Base-by-base conservation (phyloP, 2,329 filamentous ascomycete genomes). In the Curvularia lunata region DNA sequence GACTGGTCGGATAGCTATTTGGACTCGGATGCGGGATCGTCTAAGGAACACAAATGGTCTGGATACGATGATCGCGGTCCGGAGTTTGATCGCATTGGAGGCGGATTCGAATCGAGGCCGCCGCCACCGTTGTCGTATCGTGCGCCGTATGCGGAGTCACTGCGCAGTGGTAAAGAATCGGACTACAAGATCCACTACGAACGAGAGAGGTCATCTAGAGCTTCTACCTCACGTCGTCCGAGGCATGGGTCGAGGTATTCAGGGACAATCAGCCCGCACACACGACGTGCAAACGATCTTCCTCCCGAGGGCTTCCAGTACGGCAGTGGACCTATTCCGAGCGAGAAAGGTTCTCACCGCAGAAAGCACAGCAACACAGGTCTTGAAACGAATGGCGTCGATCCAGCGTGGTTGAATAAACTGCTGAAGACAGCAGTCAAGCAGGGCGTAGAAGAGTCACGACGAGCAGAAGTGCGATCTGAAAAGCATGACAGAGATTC, bases 301-400 rank as follows among this genome's bases (percentile, higher is more conserved):
- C 56, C 64, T 32, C 41, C 57, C 16, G 37, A 56, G 4, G 64
- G 57, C 4, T 62, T 66, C n/a, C 64, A 69, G 23, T 74, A 74
- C 16, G 72, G 71, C 13, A 66, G 62, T 28, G 69, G 71, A 9
- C 70, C 71, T 16, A 61, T 74, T 23, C 71, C 66, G 1, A 41
- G 50, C 1, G 56, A 41, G 25, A 47, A 53, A n/a, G 40, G 19
- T 51, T 53, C 54, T n/a, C 42, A 58, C 25, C 30, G 30, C 1
- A 25, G 27, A 3, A 21, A 41, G 13, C 23, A 41, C 1, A 42
- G 28, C 30, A 27, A 3, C 12, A 8, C 9, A 12, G 32, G 12
- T 4, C 18, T 27, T 1, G 34, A 59, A 30, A 48, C 51, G 8
- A 53, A 60, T 5, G 12, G 28, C 6, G 47, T 67, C 1, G 67